These are phyloP conservation scores for Blastocystis sp. DNA, from an alignment of 352 stramenopile genomes.

Conservation along the genomic window DNA sequence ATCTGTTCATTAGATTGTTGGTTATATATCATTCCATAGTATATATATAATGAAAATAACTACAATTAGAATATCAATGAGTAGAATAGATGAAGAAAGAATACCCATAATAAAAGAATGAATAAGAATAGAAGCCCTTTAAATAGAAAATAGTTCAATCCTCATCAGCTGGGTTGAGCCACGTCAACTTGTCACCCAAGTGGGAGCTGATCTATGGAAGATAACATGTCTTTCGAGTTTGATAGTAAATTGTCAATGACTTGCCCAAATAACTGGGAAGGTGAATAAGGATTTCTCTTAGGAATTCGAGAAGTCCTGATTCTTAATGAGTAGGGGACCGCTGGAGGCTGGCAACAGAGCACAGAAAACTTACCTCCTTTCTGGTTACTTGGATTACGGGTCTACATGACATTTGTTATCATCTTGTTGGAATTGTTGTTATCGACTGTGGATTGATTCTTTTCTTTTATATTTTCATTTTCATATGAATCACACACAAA, in stretches of 20 bases:
- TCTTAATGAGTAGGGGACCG: conserved; percentile 54
- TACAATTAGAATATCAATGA: too few species aligned
- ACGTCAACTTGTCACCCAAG: conserved; percentile 66
- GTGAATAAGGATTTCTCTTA: conserved; percentile 56
- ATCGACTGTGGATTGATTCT: conserved; percentile 44
- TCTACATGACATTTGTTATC: conserved; percentile 55
- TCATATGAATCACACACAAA: background rate
- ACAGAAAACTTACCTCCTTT: conserved; percentile 55
- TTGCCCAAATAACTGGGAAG: conserved; percentile 50
- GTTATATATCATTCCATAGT: too few species aligned
- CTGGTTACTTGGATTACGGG: conserved; percentile 59
- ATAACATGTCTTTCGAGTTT: conserved; percentile 2
- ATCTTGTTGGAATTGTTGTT: conserved; percentile 11
- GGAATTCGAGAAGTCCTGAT: conserved; percentile 49
- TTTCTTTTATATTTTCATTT: background rate
- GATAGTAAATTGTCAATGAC: conserved; percentile 41
- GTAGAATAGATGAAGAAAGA: too few species aligned
- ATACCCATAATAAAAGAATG: conserved; percentile 49
- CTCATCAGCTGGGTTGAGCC: conserved; percentile 33
- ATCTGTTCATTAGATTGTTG: too few species aligned
- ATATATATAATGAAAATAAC: background rate
- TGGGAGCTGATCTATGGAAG: conserved; percentile 36
- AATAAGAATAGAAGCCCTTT: background rate
- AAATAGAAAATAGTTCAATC: background rate
- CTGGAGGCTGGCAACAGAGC: conserved; percentile 67